Conservation (phyloP, 805 yeast species). For the Saturnispora serradocipensis region DNA sequence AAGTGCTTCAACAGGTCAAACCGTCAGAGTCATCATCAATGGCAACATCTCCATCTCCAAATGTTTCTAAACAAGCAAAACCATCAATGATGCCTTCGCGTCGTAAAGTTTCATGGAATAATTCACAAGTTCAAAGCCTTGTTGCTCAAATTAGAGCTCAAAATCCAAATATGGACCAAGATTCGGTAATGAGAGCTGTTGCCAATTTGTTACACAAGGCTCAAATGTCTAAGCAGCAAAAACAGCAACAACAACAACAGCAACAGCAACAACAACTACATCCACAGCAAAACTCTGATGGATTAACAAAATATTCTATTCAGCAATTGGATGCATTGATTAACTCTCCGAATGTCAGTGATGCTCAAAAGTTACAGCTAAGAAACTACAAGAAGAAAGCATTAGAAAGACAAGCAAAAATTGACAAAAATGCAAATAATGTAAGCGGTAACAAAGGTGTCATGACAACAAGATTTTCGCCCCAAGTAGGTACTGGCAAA, state of each 20-base stretch:
- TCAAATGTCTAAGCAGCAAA: constrained; percentile 28
- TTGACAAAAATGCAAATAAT: constrained; percentile 7
- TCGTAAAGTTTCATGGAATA: constrained; percentile 33
- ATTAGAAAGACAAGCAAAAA: constrained; percentile 21
- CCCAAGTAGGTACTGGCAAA: constrained; percentile 18
- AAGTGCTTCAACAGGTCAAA: constrained; percentile 13
- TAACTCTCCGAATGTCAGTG: constrained; percentile 31
- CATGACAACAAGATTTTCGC: constrained; percentile 24
- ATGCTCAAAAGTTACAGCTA: constrained; percentile 36
- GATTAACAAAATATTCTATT: constrained; percentile 14
- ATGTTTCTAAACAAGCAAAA: neutral
- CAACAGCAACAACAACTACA: constrained; percentile 14
- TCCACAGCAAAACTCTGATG: constrained; percentile 3
- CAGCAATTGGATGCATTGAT: constrained; percentile 23
- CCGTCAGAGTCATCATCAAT: neutral
- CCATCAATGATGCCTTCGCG: constrained; percentile 7
- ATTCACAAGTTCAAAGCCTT: constrained; percentile 57
- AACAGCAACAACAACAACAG: constrained; percentile 18
- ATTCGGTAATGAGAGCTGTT: constrained; percentile 57
- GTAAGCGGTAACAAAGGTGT: constrained; percentile 11
- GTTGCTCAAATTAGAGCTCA: constrained; percentile 57
- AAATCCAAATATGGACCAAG: constrained; percentile 53
- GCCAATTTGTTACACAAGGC: constrained; percentile 52
- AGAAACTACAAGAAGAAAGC: constrained; percentile 20
- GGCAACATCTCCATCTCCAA: constrained; percentile 11